These are phyloP conservation scores for Claviceps africana DNA, from an alignment of 2,329 filamentous ascomycete genomes.

Conservation along the genomic window DNA sequence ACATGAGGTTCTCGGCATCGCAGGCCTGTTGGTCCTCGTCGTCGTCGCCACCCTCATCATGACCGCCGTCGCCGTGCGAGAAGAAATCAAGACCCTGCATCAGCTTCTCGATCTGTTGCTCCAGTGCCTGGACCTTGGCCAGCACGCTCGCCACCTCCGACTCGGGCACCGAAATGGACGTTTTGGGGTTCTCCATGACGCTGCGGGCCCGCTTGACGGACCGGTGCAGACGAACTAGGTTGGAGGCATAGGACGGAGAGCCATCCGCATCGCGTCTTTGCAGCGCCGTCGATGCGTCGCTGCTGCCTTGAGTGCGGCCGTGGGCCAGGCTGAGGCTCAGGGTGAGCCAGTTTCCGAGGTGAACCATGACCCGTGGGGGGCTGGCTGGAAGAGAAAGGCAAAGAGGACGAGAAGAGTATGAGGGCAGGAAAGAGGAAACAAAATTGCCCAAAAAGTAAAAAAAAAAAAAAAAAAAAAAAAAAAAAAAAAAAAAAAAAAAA, in stretches of 20 bases:
- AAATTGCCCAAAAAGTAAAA: neutral
- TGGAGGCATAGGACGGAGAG: constrained; percentile 6
- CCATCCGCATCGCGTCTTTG: neutral
- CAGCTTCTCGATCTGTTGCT: constrained; percentile 15
- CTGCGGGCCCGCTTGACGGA: constrained; percentile 9
- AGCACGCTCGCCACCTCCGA: constrained; percentile 14
- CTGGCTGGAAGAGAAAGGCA: too few species aligned
- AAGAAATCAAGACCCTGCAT: constrained; percentile 5
- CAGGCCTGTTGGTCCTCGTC: constrained; percentile 1
- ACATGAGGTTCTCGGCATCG: constrained; percentile 8
- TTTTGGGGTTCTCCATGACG: constrained; percentile 14
- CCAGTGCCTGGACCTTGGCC: constrained; percentile 14
- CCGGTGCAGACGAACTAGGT: constrained; percentile 7
- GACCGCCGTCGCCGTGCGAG: neutral
- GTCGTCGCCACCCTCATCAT: too few species aligned
- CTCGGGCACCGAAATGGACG: constrained; percentile 13
- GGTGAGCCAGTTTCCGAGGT: constrained; percentile 6
- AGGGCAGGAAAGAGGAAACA: too few species aligned
- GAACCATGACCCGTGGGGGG: constrained; percentile 12
- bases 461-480: neutral
- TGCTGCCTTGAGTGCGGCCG: neutral
- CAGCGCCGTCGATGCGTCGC: neutral
- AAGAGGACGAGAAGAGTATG: neutral
- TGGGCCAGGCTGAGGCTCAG: constrained; percentile 5
- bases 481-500: too few species aligned